Evolutionary conservation across 1,284 basidiomycete genomes (phyloP), one percentile per base, ranked within the genome.

Genomic region (Cryptococcus sp.): DNA sequence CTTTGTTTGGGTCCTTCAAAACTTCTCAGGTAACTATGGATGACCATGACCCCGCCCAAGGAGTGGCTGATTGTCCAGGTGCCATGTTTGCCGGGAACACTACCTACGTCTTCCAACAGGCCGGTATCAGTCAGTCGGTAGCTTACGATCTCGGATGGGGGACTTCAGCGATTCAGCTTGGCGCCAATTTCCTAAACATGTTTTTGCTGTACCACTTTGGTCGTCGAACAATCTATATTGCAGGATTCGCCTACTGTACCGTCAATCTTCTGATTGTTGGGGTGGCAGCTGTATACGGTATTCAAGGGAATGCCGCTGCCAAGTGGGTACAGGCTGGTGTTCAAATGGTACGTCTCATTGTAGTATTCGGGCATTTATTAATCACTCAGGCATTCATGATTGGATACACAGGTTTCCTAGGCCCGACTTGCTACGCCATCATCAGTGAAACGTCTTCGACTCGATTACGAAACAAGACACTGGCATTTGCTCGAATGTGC

Each of bases 401-500:
- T 41, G 63, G 74, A 48, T 77, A 76, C 46, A 54, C 62, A 31
- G 56, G 28, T 66, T 34, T 68, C 71, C 64, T 77, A 45, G 76
- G 76, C 34, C 75, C 74, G 4, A 60, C 72, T 36, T 74, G 73
- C 62, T 51, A 72, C 58, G 60, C 61, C 48, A 56, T 77, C 45
- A 71, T 76, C 21, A 70, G 72, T 22, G 76, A 77, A 53, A 60
- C 70, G 19, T 60, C 66, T 0, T 70, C 73, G n/a, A 74, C 72
- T 9, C 68, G 75, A 19, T 65, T 76, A 7, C 67, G 76, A 44
- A 68, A 72, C 46, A 79, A 79, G 66, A 75, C 78, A 3, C 71
- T 79, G 57, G 78, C 74, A 2, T 67, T 80, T 18, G 51, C 59
- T 9, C 72, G 78, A 14, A 75, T 70, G 54, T 52, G 63, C 13